Percentiles rank a stretch among this genome's conserved stretches.
These are phyloP conservation scores for Serendipita sp. DNA, from an alignment of 768 basidiomycete genomes.

Conservation along the genomic window DNA sequence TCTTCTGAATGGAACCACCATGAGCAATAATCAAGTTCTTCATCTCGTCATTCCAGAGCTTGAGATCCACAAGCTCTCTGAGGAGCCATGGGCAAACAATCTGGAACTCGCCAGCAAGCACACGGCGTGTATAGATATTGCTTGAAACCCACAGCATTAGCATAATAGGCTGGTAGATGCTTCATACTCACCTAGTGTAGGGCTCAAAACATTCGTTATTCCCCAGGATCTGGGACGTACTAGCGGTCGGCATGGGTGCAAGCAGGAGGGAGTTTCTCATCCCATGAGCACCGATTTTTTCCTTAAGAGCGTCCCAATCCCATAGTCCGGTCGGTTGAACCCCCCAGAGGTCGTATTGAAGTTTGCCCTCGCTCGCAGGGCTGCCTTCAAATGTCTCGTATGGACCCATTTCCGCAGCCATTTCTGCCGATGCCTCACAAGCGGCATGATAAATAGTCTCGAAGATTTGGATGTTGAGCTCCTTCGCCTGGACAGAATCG, in stretches of 20 bases:
- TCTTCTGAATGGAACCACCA: conserved; percentile 77
- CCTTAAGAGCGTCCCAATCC: conserved; percentile 87
- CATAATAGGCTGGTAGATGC: background rate
- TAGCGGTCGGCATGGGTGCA: conserved; percentile 98
- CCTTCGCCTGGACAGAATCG: conserved; percentile 71
- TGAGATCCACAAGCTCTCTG: conserved; percentile 89
- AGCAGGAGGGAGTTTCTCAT: conserved; percentile 79
- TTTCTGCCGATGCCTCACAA: conserved; percentile 76
- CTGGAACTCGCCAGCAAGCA: conserved; percentile 99
- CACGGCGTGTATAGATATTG: conserved; percentile 97
- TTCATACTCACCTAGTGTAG: conserved; percentile 62
- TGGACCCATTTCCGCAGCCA: conserved; percentile 61
- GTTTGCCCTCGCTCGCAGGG: conserved; percentile 71
- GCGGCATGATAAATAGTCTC: conserved; percentile 98
- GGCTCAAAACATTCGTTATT: conserved; percentile 99
- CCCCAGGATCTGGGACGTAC: conserved; percentile 94
- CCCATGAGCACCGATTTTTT: conserved; percentile 64
- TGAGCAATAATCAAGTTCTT: conserved; percentile 98
- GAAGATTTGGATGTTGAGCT: conserved; percentile 89
- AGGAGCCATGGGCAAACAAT: conserved; percentile 98
- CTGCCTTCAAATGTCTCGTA: conserved; percentile 86
- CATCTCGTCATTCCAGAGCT: conserved; percentile 96
- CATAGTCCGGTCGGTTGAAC: conserved; percentile 78
- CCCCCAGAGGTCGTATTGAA: conserved; percentile 94
- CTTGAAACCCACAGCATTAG: conserved; percentile 24